A percentile compares a stretch with the other conserved stretches of the same genome.
Evolutionary conservation across 179 eudicot species (phyloP).

Genomic region (Silene vulgaris): DNA sequence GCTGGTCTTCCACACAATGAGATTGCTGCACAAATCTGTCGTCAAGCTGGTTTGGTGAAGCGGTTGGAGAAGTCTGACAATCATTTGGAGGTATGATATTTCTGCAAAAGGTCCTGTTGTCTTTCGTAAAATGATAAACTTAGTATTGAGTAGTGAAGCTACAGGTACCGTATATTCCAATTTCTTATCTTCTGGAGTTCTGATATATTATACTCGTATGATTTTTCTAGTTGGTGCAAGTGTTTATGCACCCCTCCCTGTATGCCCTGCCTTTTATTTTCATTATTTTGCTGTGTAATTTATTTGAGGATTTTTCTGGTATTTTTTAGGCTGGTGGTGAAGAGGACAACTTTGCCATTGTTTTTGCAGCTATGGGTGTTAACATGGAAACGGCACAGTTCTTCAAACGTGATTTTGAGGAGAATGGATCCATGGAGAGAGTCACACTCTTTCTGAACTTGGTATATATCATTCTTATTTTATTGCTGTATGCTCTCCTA

Average conservation of each 20-base stretch:
- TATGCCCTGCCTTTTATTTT: not conserved
- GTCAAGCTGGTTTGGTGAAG: conserved; percentile 97
- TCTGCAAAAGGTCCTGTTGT: not conserved
- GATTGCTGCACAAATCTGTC: conserved; percentile 97
- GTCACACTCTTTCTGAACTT: conserved; percentile 82
- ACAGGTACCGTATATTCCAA: no score
- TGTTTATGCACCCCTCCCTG: not conserved
- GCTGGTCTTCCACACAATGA: conserved; percentile 99
- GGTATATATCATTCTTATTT: conserved; percentile 31
- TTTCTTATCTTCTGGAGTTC: not conserved
- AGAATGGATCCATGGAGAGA: conserved; percentile 94
- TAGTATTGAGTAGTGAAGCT: no score
- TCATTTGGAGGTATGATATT: conserved; percentile 61
- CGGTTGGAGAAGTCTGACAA: conserved; percentile 77
- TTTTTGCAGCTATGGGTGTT: conserved; percentile 99
- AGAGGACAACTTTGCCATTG: conserved; percentile 98
- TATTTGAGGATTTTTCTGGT: conserved; percentile 6
- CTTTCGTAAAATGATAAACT: not conserved
- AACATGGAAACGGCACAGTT: conserved; percentile 99
- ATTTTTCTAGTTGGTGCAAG: not conserved
- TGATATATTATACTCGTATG: no score
- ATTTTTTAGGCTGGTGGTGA: conserved; percentile 50
- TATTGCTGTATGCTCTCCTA: not conserved
- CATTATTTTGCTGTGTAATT: not conserved
- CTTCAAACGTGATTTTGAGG: conserved; percentile 98